A percentile compares a stretch with the other conserved stretches of the same genome.
These are phyloP conservation scores for Stellera chamaejasme DNA, from an alignment of 345 rosid genomes.

Conservation along the genomic window DNA sequence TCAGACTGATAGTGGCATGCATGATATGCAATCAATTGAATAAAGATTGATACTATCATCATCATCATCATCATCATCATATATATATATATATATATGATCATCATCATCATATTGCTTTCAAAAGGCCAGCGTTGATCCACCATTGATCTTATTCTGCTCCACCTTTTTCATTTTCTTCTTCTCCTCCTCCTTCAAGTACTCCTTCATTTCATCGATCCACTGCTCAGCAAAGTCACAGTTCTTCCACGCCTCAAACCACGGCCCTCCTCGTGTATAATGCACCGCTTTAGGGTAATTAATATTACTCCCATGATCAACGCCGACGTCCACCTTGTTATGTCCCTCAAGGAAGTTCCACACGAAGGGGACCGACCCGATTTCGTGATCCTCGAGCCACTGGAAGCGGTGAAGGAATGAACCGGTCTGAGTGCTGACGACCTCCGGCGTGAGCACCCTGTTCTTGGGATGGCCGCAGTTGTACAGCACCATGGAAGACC, in stretches of 20 bases:
- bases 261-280: slow-evolving; percentile 85
- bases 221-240: slow-evolving; percentile 83
- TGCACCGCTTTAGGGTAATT: slow-evolving; percentile 60
- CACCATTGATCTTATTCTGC: too few relatives aligned
- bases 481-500: slow-evolving; percentile 93
- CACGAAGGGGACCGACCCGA: slow-evolving; percentile 67
- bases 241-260: slow-evolving; percentile 85
- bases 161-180: too few relatives aligned
- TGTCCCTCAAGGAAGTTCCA: slow-evolving; percentile 96
- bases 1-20: too few relatives aligned
- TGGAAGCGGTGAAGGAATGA: slow-evolving; percentile 56
- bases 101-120: too few relatives aligned
- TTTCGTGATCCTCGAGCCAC: slow-evolving; percentile 33
- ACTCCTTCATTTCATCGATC: slow-evolving; percentile 62
- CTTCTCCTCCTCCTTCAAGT: slow-evolving; percentile 18
- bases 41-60: too few relatives aligned
- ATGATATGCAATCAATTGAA: too few relatives aligned
- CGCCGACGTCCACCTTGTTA: slow-evolving; percentile 45
- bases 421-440: slow-evolving; percentile 55
- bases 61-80: too few relatives aligned
- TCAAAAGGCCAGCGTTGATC: too few relatives aligned
- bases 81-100: too few relatives aligned
- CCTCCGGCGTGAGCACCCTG: slow-evolving; percentile 51
- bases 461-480: slow-evolving; percentile 81
- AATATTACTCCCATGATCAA: not conserved